Evolutionary conservation across 1,139 yeast species (phyloP), one percentile per base, ranked within the genome.

Genomic region (Waltiozyma sp.): DNA sequence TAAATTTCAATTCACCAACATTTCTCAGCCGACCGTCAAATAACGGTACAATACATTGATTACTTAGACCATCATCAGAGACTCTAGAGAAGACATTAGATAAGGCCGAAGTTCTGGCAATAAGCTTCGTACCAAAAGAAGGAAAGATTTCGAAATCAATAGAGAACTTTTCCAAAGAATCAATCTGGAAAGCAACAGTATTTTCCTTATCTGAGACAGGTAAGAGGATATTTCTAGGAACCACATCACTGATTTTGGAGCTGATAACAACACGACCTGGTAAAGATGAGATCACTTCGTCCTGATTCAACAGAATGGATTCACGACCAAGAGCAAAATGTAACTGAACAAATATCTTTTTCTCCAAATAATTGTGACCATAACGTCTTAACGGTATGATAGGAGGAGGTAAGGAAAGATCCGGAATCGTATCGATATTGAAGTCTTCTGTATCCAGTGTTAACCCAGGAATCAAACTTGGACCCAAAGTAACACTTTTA

Each of bases 281-380:
- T 11, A 69, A 58, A 2, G 74, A 66, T 2, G 73, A 60, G 10
- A 69, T 58, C 34, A 70, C 69, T 28, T 68, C 65, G 50, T 72
- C 75, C 28, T 82, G 61, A 37, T 68, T 70, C 43, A 83, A 73
- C 37, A 81, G 73, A 41, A 73, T 70, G 43, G 51, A 48, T 24
- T 46, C 49, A n/a, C 77, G 72, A 36, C 72, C 73, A 1, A 87
- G 75, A 48, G 80, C 78, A 49, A 81, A 75, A 4, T 77, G 72
- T 39, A 91, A 65, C 58, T 89, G 95, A 34, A 91, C 73, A 51
- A 88, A 77, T 3, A 86, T 87, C 56, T 85, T 87, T 58, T 82
- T 86, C 56, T 91, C 97, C 56, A 91, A 66, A 65, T 88, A 91
- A 62, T 88, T 91, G 64, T 91, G 98, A 9, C 98, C 98, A 58